Conservation (phyloP, 2,329 filamentous ascomycete genomes). For the Colletotrichum sojae region DNA sequence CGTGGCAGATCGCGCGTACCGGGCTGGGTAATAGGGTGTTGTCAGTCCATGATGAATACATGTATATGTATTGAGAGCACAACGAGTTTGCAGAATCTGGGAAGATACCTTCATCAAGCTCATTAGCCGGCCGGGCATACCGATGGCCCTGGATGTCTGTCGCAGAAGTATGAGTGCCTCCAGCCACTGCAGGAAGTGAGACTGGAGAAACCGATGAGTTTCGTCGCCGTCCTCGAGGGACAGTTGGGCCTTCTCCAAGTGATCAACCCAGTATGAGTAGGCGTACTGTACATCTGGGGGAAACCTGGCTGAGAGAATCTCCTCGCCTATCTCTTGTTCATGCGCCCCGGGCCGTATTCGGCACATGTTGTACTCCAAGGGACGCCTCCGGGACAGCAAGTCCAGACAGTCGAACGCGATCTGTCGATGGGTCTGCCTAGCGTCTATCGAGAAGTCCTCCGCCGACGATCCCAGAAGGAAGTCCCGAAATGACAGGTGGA, state of each 20-base stretch:
- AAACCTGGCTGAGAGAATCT: not conserved
- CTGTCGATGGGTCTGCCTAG: not conserved
- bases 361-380: conserved; percentile 10
- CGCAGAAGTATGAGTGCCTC: not conserved
- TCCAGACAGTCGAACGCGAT: not conserved
- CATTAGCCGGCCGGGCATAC: not conserved
- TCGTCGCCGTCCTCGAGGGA: not conserved
- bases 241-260: not conserved
- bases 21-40: no score
- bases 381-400: not conserved
- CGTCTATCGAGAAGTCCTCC: not conserved
- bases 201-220: not conserved
- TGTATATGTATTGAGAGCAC: no score
- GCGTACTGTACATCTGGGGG: conserved; percentile 17
- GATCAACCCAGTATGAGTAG: not conserved
- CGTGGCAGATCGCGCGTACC: not conserved
- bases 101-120: not conserved
- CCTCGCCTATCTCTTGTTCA: not conserved
- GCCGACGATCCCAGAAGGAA: conserved; percentile 13
- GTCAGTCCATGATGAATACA: no score
- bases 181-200: conserved; percentile 6
- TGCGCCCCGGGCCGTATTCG: not conserved
- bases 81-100: not conserved
- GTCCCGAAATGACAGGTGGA: conserved; percentile 13
- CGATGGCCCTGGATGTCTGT: no score